Conservation (phyloP, 495 filamentous ascomycete genomes). For the Penicillium mononematosum region DNA sequence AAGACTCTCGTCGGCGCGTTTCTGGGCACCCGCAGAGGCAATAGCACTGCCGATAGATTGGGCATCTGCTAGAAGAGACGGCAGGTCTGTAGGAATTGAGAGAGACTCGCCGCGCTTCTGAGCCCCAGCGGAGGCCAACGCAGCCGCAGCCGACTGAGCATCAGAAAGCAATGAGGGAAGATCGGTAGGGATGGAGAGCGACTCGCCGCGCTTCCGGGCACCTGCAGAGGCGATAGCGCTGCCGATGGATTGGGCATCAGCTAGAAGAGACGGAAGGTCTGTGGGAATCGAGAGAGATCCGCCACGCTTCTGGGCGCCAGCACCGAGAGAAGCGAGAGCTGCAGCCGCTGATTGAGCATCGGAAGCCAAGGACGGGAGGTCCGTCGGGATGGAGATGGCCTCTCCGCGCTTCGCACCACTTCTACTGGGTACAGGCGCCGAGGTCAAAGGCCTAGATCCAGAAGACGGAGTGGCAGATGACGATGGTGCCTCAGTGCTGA, state of each 20-base stretch:
- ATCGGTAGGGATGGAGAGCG: constrained; percentile 19
- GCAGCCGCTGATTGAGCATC: constrained; percentile 9
- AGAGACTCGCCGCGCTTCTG: constrained; percentile 18
- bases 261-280: constrained; percentile 9
- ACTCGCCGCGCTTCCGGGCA: constrained; percentile 15
- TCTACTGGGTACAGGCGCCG: not conserved
- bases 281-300: constrained; percentile 7
- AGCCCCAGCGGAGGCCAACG: constrained; percentile 11
- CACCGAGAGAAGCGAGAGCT: constrained; percentile 9
- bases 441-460: constrained; percentile 7
- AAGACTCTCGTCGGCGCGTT: constrained; percentile 6
- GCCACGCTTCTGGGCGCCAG: constrained; percentile 13
- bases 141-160: constrained; percentile 11
- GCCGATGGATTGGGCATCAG: constrained; percentile 12
- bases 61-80: constrained; percentile 12
- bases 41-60: constrained; percentile 11
- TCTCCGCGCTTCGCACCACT: constrained; percentile 3
- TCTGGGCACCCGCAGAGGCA: constrained; percentile 16
- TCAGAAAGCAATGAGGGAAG: constrained; percentile 17
- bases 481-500: not conserved
- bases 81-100: constrained; percentile 13
- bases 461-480: constrained; percentile 8
- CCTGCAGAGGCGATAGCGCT: constrained; percentile 7
- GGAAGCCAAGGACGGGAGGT: constrained; percentile 8
- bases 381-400: constrained; percentile 6